phyloP scores from a whole-genome alignment of 305 asterid species.

The Fraxinus platypoda region DNA sequence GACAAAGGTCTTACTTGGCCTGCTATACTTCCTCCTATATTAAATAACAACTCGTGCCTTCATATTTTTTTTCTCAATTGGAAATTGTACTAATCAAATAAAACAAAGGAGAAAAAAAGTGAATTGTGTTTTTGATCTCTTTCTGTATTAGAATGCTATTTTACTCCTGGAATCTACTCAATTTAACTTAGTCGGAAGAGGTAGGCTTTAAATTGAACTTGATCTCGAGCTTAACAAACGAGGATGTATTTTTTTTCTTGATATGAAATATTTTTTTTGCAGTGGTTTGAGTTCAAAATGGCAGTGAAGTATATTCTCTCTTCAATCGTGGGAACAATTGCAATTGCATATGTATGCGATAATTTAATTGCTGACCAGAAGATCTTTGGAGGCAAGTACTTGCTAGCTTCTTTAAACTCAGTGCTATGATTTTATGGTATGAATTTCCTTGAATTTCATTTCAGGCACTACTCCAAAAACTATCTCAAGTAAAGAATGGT shows the following conservation, averaged over 20 bases:
- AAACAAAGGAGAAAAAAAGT: neutral
- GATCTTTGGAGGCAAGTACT: slow-evolving; percentile 43
- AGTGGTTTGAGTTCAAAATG: slow-evolving; percentile 30
- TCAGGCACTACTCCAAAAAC: slow-evolving; percentile 48
- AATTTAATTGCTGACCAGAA: slow-evolving; percentile 31
- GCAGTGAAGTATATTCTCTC: slow-evolving; percentile 27
- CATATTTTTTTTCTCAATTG: neutral
- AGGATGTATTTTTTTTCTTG: neutral
- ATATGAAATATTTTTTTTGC: neutral
- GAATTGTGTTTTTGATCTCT: neutral
- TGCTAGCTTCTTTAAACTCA: slow-evolving; percentile 1
- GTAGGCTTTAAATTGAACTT: neutral
- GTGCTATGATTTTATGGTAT: neutral
- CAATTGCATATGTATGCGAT: slow-evolving; percentile 36
- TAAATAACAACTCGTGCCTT: neutral
- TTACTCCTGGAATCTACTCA: neutral
- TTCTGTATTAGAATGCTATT: neutral
- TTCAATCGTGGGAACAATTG: slow-evolving; percentile 29
- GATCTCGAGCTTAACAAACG: neutral
- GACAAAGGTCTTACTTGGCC: neutral
- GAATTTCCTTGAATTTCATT: neutral
- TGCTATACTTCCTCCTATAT: neutral
- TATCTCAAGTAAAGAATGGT: slow-evolving; percentile 38
- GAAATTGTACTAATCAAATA: neutral
- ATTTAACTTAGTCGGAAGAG: neutral